Percentiles rank a stretch among this genome's conserved stretches.
These are phyloP conservation scores for Pseudocercospora musae DNA, from an alignment of 2,329 filamentous ascomycete species.

Conservation along the genomic window DNA sequence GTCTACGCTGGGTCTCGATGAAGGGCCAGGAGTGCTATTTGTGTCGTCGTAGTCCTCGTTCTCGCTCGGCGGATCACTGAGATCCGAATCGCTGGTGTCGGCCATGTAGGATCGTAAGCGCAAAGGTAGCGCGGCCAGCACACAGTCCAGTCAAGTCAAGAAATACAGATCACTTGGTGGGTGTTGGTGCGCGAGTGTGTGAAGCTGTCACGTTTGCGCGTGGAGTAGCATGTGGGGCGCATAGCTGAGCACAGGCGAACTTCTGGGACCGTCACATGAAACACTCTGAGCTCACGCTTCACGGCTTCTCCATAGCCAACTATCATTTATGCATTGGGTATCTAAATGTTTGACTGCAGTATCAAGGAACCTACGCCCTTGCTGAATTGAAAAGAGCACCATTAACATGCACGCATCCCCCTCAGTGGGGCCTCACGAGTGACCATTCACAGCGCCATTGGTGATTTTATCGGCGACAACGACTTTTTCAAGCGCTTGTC, in stretches of 20 bases:
- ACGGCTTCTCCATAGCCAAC: not conserved
- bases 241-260: not conserved
- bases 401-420: not conserved
- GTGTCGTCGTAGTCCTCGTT: slow-evolving; percentile 58
- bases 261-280: not conserved
- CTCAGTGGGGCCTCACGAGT: not conserved
- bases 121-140: not conserved
- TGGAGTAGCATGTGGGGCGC: not conserved
- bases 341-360: not conserved
- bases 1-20: slow-evolving; percentile 44
- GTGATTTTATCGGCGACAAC: slow-evolving; percentile 51
- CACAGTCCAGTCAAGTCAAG: not conserved
- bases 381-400: not conserved
- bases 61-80: slow-evolving; percentile 63
- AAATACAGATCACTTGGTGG: not conserved
- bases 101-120: slow-evolving; percentile 26
- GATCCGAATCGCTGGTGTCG: slow-evolving; percentile 56
- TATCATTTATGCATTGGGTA: not conserved
- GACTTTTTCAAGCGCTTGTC: slow-evolving; percentile 77
- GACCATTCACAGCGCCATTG: slow-evolving; percentile 36
- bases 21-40: slow-evolving; percentile 50
- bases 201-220: not conserved
- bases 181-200: not conserved
- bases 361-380: not conserved
- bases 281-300: not conserved